Evolutionary conservation across 2,329 filamentous ascomycete genomes (phyloP).

Genomic region (Juglanconis juglandina): DNA sequence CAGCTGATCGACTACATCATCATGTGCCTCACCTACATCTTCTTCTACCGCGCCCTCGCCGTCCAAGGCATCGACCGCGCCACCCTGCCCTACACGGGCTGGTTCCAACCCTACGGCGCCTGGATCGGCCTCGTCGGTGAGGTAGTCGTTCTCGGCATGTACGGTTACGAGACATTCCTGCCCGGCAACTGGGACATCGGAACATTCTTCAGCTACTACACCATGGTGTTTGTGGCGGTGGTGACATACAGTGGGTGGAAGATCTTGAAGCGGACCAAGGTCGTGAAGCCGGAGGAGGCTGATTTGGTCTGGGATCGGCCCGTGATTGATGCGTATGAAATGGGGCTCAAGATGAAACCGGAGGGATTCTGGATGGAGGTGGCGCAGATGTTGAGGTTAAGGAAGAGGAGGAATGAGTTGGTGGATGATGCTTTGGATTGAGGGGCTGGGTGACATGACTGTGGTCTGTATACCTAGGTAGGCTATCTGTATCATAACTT

Average conservation of each 20-base stretch:
- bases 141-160: slow-evolving; percentile 43
- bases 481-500: neutral
- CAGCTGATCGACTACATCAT: slow-evolving; percentile 62
- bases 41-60: slow-evolving; percentile 17
- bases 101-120: slow-evolving; percentile 57
- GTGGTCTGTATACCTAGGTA: too few relatives aligned
- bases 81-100: slow-evolving; percentile 57
- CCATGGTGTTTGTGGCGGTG: slow-evolving; percentile 52
- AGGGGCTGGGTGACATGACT: neutral
- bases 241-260: slow-evolving; percentile 60
- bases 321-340: slow-evolving; percentile 44
- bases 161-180: slow-evolving; percentile 47
- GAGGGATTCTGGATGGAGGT: slow-evolving; percentile 56
- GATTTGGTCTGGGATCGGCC: slow-evolving; percentile 25
- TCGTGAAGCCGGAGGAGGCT: slow-evolving; percentile 44
- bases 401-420: slow-evolving; percentile 20
- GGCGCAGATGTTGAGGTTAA: slow-evolving; percentile 41
- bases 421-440: slow-evolving; percentile 3
- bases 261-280: slow-evolving; percentile 56
- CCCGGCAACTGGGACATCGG: slow-evolving; percentile 27
- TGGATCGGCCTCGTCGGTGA: slow-evolving; percentile 43
- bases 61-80: slow-evolving; percentile 33
- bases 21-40: slow-evolving; percentile 20
- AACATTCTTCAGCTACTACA: slow-evolving; percentile 46
- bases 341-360: slow-evolving; percentile 44